These are phyloP conservation scores for Fusarium nematophilum DNA, from an alignment of 2,329 filamentous ascomycete genomes.

Conservation along the genomic window DNA sequence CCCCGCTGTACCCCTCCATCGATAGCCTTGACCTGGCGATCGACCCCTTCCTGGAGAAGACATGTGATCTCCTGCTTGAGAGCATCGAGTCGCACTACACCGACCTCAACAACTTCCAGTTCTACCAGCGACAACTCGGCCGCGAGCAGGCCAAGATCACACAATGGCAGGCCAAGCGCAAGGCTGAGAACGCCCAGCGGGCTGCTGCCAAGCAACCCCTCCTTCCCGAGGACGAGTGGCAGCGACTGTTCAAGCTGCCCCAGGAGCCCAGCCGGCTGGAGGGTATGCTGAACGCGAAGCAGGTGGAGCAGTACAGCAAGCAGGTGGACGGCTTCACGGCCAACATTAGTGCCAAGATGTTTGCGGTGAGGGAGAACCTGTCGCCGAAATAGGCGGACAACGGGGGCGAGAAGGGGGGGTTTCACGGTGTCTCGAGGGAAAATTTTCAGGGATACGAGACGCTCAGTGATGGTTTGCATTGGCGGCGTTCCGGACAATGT, in stretches of 20 bases:
- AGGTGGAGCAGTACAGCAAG: conserved; percentile 97
- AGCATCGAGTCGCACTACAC: conserved; percentile 98
- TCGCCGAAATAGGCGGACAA: conserved; percentile 61
- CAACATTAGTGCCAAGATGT: conserved; percentile 95
- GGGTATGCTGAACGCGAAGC: conserved; percentile 92
- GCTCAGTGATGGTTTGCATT: conserved; percentile 53
- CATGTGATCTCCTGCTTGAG: conserved; percentile 94
- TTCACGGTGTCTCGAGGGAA: conserved; percentile 43
- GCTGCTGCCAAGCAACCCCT: conserved; percentile 86
- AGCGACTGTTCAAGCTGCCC: conserved; percentile 96
- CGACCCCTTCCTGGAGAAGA: conserved; percentile 98
- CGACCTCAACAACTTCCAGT: conserved; percentile 98
- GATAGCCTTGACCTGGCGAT: conserved; percentile 92
- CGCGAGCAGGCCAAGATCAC: conserved; percentile 97
- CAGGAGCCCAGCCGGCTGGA: conserved; percentile 93
- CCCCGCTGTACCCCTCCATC: conserved; percentile 85
- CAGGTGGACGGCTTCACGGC: conserved; percentile 98
- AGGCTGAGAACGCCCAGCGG: conserved; percentile 91
- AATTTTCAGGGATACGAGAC: conserved; percentile 44
- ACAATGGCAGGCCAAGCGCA: conserved; percentile 96
- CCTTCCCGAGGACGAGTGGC: conserved; percentile 97
- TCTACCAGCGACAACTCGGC: conserved; percentile 91
- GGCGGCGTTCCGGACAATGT: conserved; percentile 55
- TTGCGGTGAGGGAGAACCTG: conserved; percentile 83
- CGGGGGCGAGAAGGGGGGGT: conserved; percentile 23